These are phyloP conservation scores for Sarocladiaceae sp. DNA, from an alignment of 2,329 filamentous ascomycete species.

Conservation along the genomic window DNA sequence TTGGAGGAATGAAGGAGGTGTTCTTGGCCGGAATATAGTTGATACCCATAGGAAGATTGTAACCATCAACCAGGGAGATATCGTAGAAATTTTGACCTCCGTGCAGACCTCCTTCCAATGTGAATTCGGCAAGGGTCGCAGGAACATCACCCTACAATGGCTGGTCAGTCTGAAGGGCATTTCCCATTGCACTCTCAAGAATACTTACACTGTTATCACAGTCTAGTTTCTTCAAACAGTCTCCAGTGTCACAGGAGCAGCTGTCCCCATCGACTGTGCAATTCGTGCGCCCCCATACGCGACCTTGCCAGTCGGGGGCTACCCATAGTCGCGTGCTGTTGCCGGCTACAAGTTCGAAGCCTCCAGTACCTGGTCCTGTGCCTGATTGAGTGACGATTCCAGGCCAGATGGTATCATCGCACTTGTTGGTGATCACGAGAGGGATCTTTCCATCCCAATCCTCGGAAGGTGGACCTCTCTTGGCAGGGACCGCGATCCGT, in stretches of 20 bases:
- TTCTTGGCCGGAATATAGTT: conserved; percentile 58
- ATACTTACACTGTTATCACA: conserved; percentile 63
- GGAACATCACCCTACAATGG: conserved; percentile 61
- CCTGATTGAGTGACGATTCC: conserved; percentile 71
- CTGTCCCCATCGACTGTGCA: conserved; percentile 70
- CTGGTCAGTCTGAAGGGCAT: neutral
- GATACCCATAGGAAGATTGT: conserved; percentile 70
- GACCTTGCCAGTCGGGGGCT: conserved; percentile 71
- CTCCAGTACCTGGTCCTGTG: conserved; percentile 59
- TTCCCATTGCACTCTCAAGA: too few species aligned
- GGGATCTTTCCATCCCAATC: conserved; percentile 43
- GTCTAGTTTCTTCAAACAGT: conserved; percentile 67
- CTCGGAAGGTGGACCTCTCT: conserved; percentile 24
- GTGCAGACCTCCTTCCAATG: conserved; percentile 60
- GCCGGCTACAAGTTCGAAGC: conserved; percentile 62
- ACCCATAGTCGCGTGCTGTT: conserved; percentile 60
- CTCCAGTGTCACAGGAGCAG: conserved; percentile 68
- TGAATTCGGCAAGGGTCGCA: conserved; percentile 77
- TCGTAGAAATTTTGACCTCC: conserved; percentile 72
- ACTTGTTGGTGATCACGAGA: conserved; percentile 68
- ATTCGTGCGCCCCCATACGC: conserved; percentile 80
- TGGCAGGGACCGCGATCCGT: conserved; percentile 10
- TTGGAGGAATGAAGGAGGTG: conserved; percentile 64
- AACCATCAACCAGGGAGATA: conserved; percentile 80
- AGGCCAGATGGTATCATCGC: conserved; percentile 69